These are phyloP conservation scores for Lactarius tabidus DNA, from an alignment of 768 basidiomycete species.

Conservation along the genomic window DNA sequence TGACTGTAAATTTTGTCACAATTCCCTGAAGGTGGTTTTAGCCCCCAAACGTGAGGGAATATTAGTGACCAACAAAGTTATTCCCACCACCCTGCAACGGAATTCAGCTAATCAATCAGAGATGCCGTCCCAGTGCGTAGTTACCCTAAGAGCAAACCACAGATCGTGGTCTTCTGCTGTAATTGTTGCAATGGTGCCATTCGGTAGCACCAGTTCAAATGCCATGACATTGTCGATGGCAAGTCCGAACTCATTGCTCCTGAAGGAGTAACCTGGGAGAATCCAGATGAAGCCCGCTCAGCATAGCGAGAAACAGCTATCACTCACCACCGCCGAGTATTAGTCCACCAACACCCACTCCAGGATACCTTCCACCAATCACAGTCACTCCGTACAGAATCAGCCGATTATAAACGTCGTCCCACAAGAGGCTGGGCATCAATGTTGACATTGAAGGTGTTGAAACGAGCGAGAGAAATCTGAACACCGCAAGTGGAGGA, in stretches of 20 bases:
- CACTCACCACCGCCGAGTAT: background rate
- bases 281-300: background rate
- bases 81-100: background rate
- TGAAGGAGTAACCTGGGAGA: background rate
- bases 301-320: background rate
- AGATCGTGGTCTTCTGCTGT: constrained; percentile 13
- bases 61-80: background rate
- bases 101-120: background rate
- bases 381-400: background rate
- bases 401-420: background rate
- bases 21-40: background rate
- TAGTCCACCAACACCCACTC: background rate
- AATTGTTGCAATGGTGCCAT: constrained; percentile 17
- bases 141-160: constrained; percentile 4
- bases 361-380: background rate
- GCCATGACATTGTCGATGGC: background rate
- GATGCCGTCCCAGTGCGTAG: background rate
- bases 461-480: background rate
- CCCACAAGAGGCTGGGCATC: background rate
- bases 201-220: constrained; percentile 26
- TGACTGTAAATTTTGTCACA: background rate
- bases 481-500: background rate
- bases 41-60: too few relatives aligned
- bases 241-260: background rate
- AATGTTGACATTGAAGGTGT: background rate